Percentiles rank a stretch among this genome's conserved stretches.
phyloP scores from a whole-genome alignment of 2,329 filamentous ascomycete genomes.

The Blastomyces silverae region DNA sequence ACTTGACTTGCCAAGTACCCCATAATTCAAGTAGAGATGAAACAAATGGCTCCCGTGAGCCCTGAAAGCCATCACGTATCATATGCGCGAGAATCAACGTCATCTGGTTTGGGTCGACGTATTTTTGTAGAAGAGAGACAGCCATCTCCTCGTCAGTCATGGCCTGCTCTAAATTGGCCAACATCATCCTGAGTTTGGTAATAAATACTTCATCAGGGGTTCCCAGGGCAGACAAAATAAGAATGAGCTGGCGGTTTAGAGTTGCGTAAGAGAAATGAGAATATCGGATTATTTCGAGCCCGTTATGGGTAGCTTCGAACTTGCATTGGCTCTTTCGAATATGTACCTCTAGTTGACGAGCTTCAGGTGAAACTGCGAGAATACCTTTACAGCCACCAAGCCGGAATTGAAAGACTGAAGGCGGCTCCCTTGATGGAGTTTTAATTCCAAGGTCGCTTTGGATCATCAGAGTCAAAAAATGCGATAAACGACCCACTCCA shows the following conservation, averaged over 20 bases:
- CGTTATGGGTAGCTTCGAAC: conserved; percentile 63
- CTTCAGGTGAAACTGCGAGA: conserved; percentile 64
- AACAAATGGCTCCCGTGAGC: conserved; percentile 68
- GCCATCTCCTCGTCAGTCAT: conserved; percentile 61
- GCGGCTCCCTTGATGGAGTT: conserved; percentile 49
- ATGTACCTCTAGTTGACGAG: conserved; percentile 61
- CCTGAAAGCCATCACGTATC: conserved; percentile 73
- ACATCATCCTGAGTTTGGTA: conserved; percentile 59
- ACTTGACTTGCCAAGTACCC: conserved; percentile 82
- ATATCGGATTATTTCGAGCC: conserved; percentile 76
- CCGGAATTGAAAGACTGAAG: conserved; percentile 86
- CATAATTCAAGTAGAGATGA: conserved; percentile 73
- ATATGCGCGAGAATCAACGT: conserved; percentile 68
- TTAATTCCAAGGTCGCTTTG: conserved; percentile 60
- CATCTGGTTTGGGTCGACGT: conserved; percentile 77
- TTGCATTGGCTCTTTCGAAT: conserved; percentile 83
- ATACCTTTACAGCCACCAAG: conserved; percentile 91
- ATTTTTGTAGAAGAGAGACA: conserved; percentile 60
- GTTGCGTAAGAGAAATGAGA: conserved; percentile 70
- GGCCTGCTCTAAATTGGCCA: conserved; percentile 61
- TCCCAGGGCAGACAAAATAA: conserved; percentile 72
- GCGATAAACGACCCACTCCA: conserved; percentile 88
- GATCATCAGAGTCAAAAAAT: conserved; percentile 65
- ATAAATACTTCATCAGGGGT: conserved; percentile 62
- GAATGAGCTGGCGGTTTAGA: conserved; percentile 84